Evolutionary conservation across 2,329 filamentous ascomycete genomes (phyloP).

Genomic region (Dactylellina cionopaga): DNA sequence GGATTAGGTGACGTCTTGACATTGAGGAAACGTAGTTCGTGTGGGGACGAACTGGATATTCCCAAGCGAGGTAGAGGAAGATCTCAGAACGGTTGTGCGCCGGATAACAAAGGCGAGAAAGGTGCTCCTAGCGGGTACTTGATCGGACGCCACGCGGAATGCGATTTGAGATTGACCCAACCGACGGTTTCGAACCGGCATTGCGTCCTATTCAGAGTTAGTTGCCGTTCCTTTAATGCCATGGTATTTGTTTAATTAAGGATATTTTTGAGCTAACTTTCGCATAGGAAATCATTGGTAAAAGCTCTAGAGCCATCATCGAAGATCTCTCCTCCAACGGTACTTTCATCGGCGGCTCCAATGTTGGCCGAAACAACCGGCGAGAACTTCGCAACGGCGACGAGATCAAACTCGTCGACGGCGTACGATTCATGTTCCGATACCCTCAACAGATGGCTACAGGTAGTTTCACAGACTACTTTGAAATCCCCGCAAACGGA

Average conservation of each 20-base stretch:
- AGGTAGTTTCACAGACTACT: constrained; percentile 85
- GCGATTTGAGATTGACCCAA: constrained; percentile 63
- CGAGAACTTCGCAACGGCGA: constrained; percentile 89
- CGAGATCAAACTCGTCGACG: constrained; percentile 85
- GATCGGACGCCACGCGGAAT: constrained; percentile 91
- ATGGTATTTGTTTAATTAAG: too few species aligned
- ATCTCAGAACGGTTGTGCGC: constrained; percentile 69
- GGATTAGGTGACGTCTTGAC: constrained; percentile 72
- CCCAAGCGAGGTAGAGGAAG: constrained; percentile 62
- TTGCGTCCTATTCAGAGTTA: constrained; percentile 57
- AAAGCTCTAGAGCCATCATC: constrained; percentile 73
- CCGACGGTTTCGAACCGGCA: constrained; percentile 57
- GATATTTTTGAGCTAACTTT: constrained; percentile 61
- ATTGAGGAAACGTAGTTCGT: constrained; percentile 77
- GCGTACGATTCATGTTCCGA: constrained; percentile 88
- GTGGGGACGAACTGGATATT: constrained; percentile 66
- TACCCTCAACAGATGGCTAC: constrained; percentile 81
- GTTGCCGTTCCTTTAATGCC: constrained; percentile 13
- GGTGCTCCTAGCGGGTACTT: constrained; percentile 83
- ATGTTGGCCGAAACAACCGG: constrained; percentile 90
- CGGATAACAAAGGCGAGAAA: constrained; percentile 68
- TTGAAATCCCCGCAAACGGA: constrained; percentile 74
- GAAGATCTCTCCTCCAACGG: constrained; percentile 97
- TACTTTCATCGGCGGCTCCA: constrained; percentile 91
- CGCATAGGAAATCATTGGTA: constrained; percentile 63